Conservation (phyloP, 2,329 filamentous ascomycete species). For the Fusarium cyanostomum region DNA sequence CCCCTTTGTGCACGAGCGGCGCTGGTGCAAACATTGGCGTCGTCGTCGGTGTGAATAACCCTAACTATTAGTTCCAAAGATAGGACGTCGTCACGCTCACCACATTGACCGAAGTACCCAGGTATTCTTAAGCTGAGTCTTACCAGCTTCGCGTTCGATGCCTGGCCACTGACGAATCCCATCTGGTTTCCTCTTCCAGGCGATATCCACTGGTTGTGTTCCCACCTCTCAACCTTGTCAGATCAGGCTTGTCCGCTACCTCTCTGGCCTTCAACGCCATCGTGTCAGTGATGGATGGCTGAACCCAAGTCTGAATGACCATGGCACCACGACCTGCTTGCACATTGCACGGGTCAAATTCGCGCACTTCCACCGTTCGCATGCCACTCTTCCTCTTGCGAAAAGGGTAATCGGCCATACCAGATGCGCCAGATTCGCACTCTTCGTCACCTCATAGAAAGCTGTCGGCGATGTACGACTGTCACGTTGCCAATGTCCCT, state of each 20-base stretch:
- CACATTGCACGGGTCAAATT: constrained; percentile 31
- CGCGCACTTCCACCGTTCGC: constrained; percentile 29
- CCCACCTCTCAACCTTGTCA: not conserved
- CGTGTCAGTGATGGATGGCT: constrained; percentile 34
- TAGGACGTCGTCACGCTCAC: constrained; percentile 16
- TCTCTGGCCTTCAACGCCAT: constrained; percentile 24
- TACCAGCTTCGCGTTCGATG: constrained; percentile 10
- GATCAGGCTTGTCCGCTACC: not conserved
- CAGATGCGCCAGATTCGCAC: constrained; percentile 20
- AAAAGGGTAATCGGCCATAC: constrained; percentile 20
- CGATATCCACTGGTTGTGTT: constrained; percentile 1
- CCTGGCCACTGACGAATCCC: constrained; percentile 24
- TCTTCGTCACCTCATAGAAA: constrained; percentile 11
- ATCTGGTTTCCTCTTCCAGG: constrained; percentile 4
- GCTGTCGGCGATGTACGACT: constrained; percentile 26
- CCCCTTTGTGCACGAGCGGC: constrained; percentile 18
- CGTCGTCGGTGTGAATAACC: constrained; percentile 23
- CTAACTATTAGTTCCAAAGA: constrained; percentile 32
- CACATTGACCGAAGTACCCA: constrained; percentile 21
- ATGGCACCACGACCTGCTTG: constrained; percentile 19
- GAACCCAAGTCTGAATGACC: constrained; percentile 26
- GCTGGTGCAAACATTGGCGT: constrained; percentile 5
- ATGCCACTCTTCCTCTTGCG: constrained; percentile 7
- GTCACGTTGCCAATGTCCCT: constrained; percentile 38
- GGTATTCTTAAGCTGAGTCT: constrained; percentile 8